Evolutionary conservation across 441 rosid genomes (phyloP).

Genomic region (Capsella rubella): DNA sequence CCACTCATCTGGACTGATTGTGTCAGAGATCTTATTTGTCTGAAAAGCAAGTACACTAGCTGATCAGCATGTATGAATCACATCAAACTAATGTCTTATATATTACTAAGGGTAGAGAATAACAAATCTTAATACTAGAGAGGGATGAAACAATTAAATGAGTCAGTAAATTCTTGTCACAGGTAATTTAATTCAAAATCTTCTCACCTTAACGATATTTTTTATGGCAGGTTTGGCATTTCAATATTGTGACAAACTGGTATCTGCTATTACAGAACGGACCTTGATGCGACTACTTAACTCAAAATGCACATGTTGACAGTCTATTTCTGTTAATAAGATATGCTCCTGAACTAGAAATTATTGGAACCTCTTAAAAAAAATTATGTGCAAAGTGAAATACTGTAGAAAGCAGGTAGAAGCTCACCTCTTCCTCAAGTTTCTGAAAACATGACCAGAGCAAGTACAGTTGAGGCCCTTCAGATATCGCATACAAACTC

Average conservation of each 20-base stretch:
- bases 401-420: conserved; percentile 40
- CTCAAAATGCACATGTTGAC: conserved; percentile 6
- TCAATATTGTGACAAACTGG: conserved; percentile 15
- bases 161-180: not conserved
- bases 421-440: conserved; percentile 84
- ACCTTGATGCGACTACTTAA: conserved; percentile 3
- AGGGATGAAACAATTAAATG: not conserved
- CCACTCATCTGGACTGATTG: conserved; percentile 60
- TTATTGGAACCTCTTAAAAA: conserved; percentile 11
- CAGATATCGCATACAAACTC: conserved; percentile 75
- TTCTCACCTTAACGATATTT: not conserved
- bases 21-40: conserved; percentile 57
- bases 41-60: conserved; percentile 46
- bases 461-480: conserved; percentile 71
- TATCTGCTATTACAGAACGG: not conserved
- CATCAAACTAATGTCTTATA: conserved; percentile 5
- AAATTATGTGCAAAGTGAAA: conserved; percentile 25
- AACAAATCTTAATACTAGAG: not conserved
- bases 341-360: not conserved
- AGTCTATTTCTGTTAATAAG: not conserved
- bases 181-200: not conserved
- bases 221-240: not conserved
- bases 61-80: conserved; percentile 35
- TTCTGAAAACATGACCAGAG: conserved; percentile 78
- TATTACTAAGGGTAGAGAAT: not conserved